These are phyloP conservation scores for Penicilliopsis zonata DNA, from an alignment of 495 filamentous ascomycete genomes.

Conservation along the genomic window DNA sequence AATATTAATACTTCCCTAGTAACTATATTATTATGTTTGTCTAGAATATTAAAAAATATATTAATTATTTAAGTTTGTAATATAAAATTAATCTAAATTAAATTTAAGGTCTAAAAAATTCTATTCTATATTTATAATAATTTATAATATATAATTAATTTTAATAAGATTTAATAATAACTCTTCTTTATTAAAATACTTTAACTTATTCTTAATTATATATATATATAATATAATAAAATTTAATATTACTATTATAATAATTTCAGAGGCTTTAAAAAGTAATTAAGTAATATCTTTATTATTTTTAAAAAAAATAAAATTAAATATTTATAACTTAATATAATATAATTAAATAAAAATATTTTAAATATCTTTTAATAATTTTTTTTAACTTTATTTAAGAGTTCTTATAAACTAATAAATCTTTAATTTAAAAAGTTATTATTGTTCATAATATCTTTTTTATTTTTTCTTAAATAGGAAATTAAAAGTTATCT, in stretches of 20 bases:
- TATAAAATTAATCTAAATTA: neutral
- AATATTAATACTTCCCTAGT: too few relatives aligned
- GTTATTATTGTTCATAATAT: neutral
- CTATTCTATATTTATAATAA: conserved; percentile 1
- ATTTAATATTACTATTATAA: too few relatives aligned
- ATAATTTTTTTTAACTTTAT: conserved; percentile 1
- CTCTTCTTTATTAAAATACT: too few relatives aligned
- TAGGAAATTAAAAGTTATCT: too few relatives aligned
- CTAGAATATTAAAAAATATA: too few relatives aligned
- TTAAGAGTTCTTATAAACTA: neutral
- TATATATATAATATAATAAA: conserved; percentile 3
- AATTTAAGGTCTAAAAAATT: conserved; percentile 1
- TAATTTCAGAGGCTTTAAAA: too few relatives aligned
- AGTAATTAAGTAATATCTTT: conserved; percentile 4
- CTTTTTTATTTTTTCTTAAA: neutral
- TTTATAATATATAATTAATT: conserved; percentile 2
- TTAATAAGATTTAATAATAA: conserved; percentile 3
- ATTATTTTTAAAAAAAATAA: conserved; percentile 4
- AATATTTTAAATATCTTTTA: neutral
- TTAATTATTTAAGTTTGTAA: conserved; percentile 1
- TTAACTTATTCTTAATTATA: too few relatives aligned
- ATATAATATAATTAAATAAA: conserved; percentile 1
- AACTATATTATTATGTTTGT: too few relatives aligned
- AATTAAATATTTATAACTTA: conserved; percentile 1
- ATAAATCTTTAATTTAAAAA: neutral